phyloP scores from a whole-genome alignment of 768 basidiomycete species.

The Lactifluus piperatus region DNA sequence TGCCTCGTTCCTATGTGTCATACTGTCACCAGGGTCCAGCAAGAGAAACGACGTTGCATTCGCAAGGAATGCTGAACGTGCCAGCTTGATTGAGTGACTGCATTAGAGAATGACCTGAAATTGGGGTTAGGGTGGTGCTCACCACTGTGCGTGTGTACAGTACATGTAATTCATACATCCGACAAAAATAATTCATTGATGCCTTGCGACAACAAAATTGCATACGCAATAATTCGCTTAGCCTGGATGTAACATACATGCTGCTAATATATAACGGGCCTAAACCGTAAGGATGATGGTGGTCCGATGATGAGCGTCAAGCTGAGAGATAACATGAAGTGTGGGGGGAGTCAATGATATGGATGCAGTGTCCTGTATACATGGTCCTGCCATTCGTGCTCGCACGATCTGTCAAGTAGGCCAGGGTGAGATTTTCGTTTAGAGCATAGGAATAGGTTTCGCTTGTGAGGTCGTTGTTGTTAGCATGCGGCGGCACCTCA shows the following conservation, averaged over 20 bases:
- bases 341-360: conserved; percentile 11
- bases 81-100: no score
- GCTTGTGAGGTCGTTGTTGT: not conserved
- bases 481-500: not conserved
- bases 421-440: not conserved
- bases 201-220: not conserved
- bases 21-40: conserved; percentile 1
- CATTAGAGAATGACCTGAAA: no score
- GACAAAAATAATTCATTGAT: no score
- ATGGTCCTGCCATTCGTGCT: conserved; percentile 16
- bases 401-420: not conserved
- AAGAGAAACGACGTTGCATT: no score
- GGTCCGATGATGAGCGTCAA: conserved; percentile 16
- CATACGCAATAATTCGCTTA: conserved; percentile 9
- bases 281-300: conserved; percentile 11
- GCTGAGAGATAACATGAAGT: conserved; percentile 4
- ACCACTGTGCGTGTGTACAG: not conserved
- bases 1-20: conserved; percentile 30
- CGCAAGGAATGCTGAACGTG: no score
- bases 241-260: conserved; percentile 17
- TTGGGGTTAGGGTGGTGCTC: no score
- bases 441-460: conserved; percentile 13
- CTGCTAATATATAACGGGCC: conserved; percentile 3
- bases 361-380: conserved; percentile 4
- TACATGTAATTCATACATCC: not conserved